A percentile compares a stretch with the other conserved stretches of the same genome.
phyloP scores from a whole-genome alignment of 1,284 basidiomycete genomes.

The Ceratobasidium theobromae region DNA sequence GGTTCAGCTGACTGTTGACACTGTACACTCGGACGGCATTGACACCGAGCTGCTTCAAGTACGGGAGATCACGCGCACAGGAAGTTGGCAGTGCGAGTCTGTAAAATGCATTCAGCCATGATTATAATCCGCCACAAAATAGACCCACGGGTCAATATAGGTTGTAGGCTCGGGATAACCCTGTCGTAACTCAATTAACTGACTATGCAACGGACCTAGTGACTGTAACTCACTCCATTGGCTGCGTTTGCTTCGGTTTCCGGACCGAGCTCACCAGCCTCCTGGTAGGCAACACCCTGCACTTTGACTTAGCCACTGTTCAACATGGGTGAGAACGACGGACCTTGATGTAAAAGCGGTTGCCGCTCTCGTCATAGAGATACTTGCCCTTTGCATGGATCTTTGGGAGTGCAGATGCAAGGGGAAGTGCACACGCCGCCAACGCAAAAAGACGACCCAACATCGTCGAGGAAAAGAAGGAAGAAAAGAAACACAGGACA shows the following conservation, averaged over 20 bases:
- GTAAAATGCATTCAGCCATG: no score
- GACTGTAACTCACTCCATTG: conserved; percentile 56
- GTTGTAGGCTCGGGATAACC: conserved; percentile 45
- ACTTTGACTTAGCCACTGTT: neutral
- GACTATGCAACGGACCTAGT: neutral
- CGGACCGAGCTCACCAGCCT: conserved; percentile 61
- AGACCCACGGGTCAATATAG: conserved; percentile 27
- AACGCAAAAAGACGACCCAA: conserved; percentile 10
- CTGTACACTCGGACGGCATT: conserved; percentile 79
- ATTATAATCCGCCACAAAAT: no score
- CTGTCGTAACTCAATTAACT: neutral
- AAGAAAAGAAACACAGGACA: neutral
- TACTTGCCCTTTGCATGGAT: conserved; percentile 71
- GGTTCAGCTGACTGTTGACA: conserved; percentile 78
- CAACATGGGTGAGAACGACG: conserved; percentile 18
- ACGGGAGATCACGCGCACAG: conserved; percentile 79
- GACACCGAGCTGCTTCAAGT: conserved; percentile 57
- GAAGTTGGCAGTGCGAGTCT: conserved; percentile 60
- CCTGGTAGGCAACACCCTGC: conserved; percentile 83
- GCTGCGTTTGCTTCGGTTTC: conserved; percentile 60
- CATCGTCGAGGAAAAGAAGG: conserved; percentile 6
- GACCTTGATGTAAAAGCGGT: conserved; percentile 81
- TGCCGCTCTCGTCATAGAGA: conserved; percentile 71
- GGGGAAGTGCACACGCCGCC: conserved; percentile 10
- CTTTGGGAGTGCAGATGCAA: conserved; percentile 50